Base-by-base conservation (phyloP, 495 filamentous ascomycete species). In the Hypoxylon fragiforme region DNA sequence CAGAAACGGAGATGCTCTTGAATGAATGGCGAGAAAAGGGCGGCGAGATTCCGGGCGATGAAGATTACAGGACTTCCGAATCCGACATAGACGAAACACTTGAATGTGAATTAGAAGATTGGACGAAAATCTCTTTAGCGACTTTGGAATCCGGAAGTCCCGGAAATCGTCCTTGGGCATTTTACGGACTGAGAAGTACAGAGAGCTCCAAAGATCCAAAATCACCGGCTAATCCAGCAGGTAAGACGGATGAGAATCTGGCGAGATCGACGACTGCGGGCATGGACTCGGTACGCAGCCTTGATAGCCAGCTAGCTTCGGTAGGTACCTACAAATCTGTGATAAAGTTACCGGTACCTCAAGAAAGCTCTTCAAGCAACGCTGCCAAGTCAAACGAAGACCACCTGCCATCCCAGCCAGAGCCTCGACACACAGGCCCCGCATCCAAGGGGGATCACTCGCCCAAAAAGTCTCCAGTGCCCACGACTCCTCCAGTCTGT, bases 21-120 rank as follows among this genome's bases (percentile, higher is more conserved):
- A 38, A 44, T 3, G 38, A 57, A 5, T 22, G 32, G 35, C 26
- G 3, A n/a, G 55, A 65, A 13, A 58, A 24, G 3, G 65, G 48
- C 0, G 62, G 59, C 3, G 62, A 65, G 20, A 63, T 60, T 16
- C 12, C 44, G 4, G 62, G 42, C 11, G 65, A 68, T 46, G 54
- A 59, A 9, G 65, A 68, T 46, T 68, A 63, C 48, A 13, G 7
- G 6, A 13, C 7, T 28, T 62, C 58, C 12, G 55, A 22, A 6
- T 60, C 59, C 1, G 62, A 63, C 6, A 11, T 32, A 4, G 62
- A 63, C 0, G 49, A 46, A 12, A 49, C 21, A 12, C 31, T 42
- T 7, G 59, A 54, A 7, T 43, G 20, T 6, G 62, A 53, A 32
- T 15, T 26, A 4, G 43, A 56, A 11, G 46, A 40, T n/a, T 65